A percentile compares a stretch with the other conserved stretches of the same genome.
Conservation (phyloP, 441 rosid species). For the Populus hybrid region DNA sequence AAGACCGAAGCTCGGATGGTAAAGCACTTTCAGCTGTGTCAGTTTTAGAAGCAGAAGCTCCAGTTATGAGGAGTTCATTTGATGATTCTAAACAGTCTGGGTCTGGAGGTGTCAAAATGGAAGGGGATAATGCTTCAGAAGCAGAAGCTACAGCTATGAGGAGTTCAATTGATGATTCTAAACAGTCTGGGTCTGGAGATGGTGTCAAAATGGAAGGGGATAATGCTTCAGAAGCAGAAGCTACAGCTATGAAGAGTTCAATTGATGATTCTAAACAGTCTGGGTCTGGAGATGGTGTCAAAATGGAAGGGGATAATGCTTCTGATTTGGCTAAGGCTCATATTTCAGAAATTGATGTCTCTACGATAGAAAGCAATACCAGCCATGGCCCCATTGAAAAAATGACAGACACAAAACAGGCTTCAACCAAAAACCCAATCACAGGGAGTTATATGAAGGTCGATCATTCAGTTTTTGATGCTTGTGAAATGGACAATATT, state of each 20-base stretch:
- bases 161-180: neutral
- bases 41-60: slow-evolving; percentile 23
- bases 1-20: slow-evolving; percentile 26
- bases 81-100: too few species aligned
- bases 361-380: slow-evolving; percentile 17
- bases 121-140: slow-evolving; percentile 2
- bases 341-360: slow-evolving; percentile 14
- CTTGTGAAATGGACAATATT: slow-evolving; percentile 18
- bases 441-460: slow-evolving; percentile 23
- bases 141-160: slow-evolving; percentile 21
- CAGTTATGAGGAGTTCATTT: neutral
- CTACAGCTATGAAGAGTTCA: too few species aligned
- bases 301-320: slow-evolving; percentile 9
- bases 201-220: too few species aligned
- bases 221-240: too few species aligned
- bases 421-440: slow-evolving; percentile 9
- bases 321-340: slow-evolving; percentile 9
- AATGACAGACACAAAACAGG: slow-evolving; percentile 15
- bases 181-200: too few species aligned
- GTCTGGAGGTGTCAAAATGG: too few species aligned
- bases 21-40: slow-evolving; percentile 6
- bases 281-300: neutral
- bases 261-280: too few species aligned
- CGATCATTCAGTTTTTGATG: slow-evolving; percentile 22
- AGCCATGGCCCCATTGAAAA: slow-evolving; percentile 17